These are phyloP conservation scores for Rhizophora mangle DNA, from an alignment of 345 rosid species.

Conservation along the genomic window DNA sequence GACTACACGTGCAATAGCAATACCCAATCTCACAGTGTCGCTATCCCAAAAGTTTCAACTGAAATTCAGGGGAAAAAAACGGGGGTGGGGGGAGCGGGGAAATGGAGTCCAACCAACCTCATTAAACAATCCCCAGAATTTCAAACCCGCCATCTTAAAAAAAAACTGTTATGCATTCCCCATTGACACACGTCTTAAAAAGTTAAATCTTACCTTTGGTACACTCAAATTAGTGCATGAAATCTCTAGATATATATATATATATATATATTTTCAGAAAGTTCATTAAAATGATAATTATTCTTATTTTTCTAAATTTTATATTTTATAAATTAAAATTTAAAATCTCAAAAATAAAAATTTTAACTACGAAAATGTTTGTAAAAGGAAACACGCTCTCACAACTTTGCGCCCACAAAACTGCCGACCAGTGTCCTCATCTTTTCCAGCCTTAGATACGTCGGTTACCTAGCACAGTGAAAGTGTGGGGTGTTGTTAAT, in stretches of 20 bases:
- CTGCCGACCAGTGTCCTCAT: background rate
- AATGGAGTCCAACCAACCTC: slow-evolving; percentile 11
- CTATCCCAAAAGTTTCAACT: slow-evolving; percentile 4
- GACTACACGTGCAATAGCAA: slow-evolving; percentile 5
- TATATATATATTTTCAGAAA: too few relatives aligned
- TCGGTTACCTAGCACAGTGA: slow-evolving; percentile 10
- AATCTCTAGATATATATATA: too few relatives aligned
- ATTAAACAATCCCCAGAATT: slow-evolving; percentile 5
- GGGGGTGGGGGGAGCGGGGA: too few relatives aligned
- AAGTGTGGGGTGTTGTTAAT: background rate
- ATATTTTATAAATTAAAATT: too few relatives aligned
- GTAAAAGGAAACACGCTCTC: background rate
- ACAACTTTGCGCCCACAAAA: slow-evolving; percentile 9
- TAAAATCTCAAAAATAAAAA: too few relatives aligned
- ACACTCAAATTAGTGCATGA: too few relatives aligned
- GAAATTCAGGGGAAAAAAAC: slow-evolving; percentile 7
- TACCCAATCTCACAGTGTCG: slow-evolving; percentile 4
- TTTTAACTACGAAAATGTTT: too few relatives aligned
- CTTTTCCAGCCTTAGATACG: slow-evolving; percentile 15
- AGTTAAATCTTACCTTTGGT: too few relatives aligned
- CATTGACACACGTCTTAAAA: too few relatives aligned
- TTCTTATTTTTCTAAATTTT: too few relatives aligned
- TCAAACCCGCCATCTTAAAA: background rate
- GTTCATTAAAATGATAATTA: too few relatives aligned
- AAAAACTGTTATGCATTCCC: too few relatives aligned